Base-by-base conservation (phyloP, 2,329 filamentous ascomycete species). In the Paramyrothecium roridum region DNA sequence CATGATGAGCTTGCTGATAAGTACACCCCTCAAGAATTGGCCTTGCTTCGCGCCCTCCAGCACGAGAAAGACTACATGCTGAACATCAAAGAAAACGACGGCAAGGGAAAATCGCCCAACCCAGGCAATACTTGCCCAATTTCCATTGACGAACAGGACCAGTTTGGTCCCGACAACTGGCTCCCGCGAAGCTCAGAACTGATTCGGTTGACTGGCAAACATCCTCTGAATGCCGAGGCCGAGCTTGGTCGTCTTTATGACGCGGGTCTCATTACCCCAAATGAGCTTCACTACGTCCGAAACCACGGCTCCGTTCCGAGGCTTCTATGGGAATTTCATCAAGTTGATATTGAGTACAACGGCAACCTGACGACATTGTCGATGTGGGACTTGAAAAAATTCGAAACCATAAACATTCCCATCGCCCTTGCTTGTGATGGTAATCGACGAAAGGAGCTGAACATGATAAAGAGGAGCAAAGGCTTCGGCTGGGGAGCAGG, bases 161-260 rank as follows among this genome's bases (percentile, higher is more conserved):
- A 81, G 46, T 78, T 78, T 58, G 75, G 74, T 2, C 79, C 79
- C 0, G 79, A 83, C 62, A 82, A 80, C 56, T 82, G 79, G 80
- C 68, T 83, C 2, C 79, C 79, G 3, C 73, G 79, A 10, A 74
- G 71, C 1, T 65, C 68, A 1, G 62, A 77, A 23, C 69, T 83
- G 4, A 76, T 81, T 37, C 75, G 80, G 1, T 59, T 80, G 19
- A 82, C 79, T 1, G 79, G 80, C 3, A 80, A 80, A 48, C 79
- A 82, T 61, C 79, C 80, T 0, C 57, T 83, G 54, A 83, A 83
- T 54, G 76, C 72, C 3, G 80, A 83, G 61, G 65, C 77, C 0
- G 57, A 72, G 0, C 67, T 82, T 2, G 65, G 65, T 2, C 62
- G 63, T 13, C 70, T 83, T 0, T 78, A 74, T 53, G 69, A 77